These are phyloP conservation scores for Fagus sylvatica DNA, from an alignment of 306 rosid genomes.

Conservation along the genomic window DNA sequence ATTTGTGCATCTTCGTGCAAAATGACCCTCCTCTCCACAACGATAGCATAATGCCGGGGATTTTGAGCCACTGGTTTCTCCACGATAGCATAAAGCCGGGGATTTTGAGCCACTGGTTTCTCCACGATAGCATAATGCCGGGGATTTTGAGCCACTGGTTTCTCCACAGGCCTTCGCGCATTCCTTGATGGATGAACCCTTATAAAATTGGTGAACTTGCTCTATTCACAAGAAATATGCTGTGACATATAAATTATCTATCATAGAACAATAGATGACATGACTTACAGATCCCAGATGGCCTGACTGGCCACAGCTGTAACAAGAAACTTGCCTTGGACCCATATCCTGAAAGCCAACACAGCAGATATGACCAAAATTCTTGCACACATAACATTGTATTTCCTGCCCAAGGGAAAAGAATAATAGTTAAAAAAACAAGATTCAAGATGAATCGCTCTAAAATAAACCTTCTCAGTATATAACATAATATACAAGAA, in stretches of 20 bases:
- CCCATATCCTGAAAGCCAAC: background rate
- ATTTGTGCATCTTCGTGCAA: background rate
- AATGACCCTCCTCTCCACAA: background rate
- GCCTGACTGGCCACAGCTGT: constrained; percentile 23
- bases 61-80: background rate
- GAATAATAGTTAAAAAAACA: background rate
- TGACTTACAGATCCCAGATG: constrained; percentile 19
- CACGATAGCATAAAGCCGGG: no score
- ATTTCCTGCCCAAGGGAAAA: constrained; percentile 14
- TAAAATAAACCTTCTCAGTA: background rate
- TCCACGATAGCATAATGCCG: no score
- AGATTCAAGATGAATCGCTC: background rate
- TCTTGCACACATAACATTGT: constrained; percentile 21
- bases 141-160: no score
- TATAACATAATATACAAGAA: background rate
- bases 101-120: no score
- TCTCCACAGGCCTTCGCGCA: constrained; percentile 2
- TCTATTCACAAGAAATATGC: background rate
- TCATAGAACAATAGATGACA: background rate
- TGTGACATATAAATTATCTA: background rate
- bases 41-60: background rate
- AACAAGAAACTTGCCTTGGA: constrained; percentile 7
- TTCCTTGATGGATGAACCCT: background rate
- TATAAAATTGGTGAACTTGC: constrained; percentile 6
- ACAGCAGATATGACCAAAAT: constrained; percentile 24